Percentiles rank a stretch among this genome's conserved stretches.
Conservation (phyloP, 179 eudicot genomes). For the Nepenthes alata region DNA sequence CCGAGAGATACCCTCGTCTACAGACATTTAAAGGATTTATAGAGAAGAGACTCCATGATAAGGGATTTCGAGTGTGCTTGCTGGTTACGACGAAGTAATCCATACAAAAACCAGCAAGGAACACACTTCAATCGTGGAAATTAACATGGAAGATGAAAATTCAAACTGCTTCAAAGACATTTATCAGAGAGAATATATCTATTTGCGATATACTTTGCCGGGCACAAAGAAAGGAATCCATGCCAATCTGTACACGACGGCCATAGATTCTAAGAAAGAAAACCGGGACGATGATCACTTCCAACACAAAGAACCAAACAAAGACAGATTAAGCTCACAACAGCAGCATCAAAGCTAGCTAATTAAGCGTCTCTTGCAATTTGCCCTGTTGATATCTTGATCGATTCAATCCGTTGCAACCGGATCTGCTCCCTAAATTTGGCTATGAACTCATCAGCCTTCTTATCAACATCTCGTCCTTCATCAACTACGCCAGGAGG, state of each 20-base stretch:
- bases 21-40: too few species aligned
- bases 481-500: constrained; percentile 18
- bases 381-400: constrained; percentile 34
- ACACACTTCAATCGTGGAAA: neutral
- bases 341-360: neutral
- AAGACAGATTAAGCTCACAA: neutral
- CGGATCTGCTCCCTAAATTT: constrained; percentile 69
- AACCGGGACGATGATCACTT: too few species aligned
- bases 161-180: neutral
- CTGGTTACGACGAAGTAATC: too few species aligned
- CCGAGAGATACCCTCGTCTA: too few species aligned
- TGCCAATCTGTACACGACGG: too few species aligned
- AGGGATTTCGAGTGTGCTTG: too few species aligned
- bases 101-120: neutral
- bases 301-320: neutral
- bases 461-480: constrained; percentile 42
- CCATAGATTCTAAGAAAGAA: too few species aligned
- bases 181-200: neutral
- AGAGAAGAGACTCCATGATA: too few species aligned
- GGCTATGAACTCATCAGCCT: constrained; percentile 73
- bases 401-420: constrained; percentile 47
- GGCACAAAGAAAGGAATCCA: too few species aligned
- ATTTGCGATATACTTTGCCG: neutral
- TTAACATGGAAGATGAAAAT: neutral
- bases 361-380: constrained; percentile 14